A percentile compares a stretch with the other conserved stretches of the same genome.
phyloP scores from a whole-genome alignment of 2,329 filamentous ascomycete species.

The Ascochyta pisi region DNA sequence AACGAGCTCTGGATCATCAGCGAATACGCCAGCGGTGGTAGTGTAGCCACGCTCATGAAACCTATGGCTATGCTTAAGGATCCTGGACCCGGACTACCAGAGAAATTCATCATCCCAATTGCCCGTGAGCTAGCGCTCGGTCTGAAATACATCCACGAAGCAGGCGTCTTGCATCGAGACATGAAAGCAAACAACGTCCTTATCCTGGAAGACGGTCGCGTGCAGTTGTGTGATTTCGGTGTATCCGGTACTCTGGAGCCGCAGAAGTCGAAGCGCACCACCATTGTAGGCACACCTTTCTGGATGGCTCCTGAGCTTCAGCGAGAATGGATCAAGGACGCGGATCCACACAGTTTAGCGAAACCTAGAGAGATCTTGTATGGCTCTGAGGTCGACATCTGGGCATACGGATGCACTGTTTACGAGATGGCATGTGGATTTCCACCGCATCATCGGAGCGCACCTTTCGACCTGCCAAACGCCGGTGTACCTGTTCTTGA shows the following conservation, averaged over 20 bases:
- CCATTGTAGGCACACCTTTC: conserved; percentile 81
- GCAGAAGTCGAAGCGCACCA: conserved; percentile 77
- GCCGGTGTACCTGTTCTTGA: conserved; percentile 69
- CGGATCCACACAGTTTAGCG: conserved; percentile 61
- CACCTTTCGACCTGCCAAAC: conserved; percentile 51
- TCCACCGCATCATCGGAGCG: conserved; percentile 67
- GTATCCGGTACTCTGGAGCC: conserved; percentile 80
- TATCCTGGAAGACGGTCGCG: conserved; percentile 75
- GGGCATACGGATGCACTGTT: conserved; percentile 83
- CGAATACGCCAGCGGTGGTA: conserved; percentile 85
- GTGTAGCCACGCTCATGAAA: conserved; percentile 71
- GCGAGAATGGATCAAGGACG: conserved; percentile 58
- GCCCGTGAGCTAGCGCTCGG: conserved; percentile 68
- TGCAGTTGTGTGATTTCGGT: conserved; percentile 86
- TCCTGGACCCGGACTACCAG: conserved; percentile 55
- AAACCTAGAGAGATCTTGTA: conserved; percentile 60
- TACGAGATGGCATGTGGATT: conserved; percentile 82
- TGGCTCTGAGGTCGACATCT: conserved; percentile 70
- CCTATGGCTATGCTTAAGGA: conserved; percentile 42
- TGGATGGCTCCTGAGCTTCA: conserved; percentile 84
- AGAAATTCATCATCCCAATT: conserved; percentile 69
- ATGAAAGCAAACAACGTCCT: conserved; percentile 78
- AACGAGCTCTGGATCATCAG: conserved; percentile 88
- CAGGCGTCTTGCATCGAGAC: conserved; percentile 71
- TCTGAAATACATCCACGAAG: conserved; percentile 68